Base-by-base conservation (phyloP, 257 asterid species). In the Penstemon davidsonii region DNA sequence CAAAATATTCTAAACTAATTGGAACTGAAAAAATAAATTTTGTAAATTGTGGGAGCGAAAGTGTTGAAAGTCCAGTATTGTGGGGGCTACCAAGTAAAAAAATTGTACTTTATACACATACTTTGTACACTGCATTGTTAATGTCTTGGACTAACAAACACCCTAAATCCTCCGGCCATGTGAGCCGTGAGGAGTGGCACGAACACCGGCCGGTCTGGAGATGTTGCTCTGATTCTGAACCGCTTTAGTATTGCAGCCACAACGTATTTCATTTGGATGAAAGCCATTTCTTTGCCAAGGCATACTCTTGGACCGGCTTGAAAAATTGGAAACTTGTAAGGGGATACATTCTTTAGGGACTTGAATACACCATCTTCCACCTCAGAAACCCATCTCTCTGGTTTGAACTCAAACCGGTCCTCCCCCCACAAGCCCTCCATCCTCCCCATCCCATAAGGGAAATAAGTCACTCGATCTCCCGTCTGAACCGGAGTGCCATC, bases 251-350 rank as follows among this genome's bases (percentile, higher is more conserved):
- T 76, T 7, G 91, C 74, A 69, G 81, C 87, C 51, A 80, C 84
- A 3, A 81, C 84, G 44, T 80, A 82, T 72, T 78, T 87, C 91
- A 90, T 90, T 69, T 90, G 93, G 50, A 83, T 44, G 54, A 90
- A 84, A 3, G 96, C 90, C 89, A 87, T 71, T 66, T 87, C 95
- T 52, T 83, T 86, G 0, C 95, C 91, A 0, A 80, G 83, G 74
- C 96, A 90, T 3, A 83, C 83, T 66, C 95, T 84, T 38, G 91
- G 91, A 64, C 93, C 96, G 40, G 93, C 96, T 54, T 90, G 96
- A 70, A 89, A 90, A 19, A 90, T 93, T 0, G 96, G 87, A 71
- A 74, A 87, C 76, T 80, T 79, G 60, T 83, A 87, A 25, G 92
- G 86, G 1, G 74, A 59, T 8, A 72, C 68, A 54, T 81, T 81